Evolutionary conservation across 148 eudicot genomes (phyloP).

Genomic region (Dysphania ambrosioides): DNA sequence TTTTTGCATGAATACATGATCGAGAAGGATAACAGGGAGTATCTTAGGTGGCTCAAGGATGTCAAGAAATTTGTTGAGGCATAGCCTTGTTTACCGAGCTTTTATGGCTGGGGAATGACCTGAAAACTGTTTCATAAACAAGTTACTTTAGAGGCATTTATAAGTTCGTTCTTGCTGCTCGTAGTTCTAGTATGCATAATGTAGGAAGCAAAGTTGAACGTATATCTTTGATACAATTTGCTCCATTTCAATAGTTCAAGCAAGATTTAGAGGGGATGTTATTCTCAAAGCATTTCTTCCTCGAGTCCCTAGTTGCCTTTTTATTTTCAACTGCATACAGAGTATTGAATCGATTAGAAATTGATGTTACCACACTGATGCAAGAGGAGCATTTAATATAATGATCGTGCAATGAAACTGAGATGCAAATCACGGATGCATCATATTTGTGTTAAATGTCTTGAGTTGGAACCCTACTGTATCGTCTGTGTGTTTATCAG

Average conservation of each 20-base stretch:
- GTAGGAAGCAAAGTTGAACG: constrained; percentile 12
- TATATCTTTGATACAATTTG: background rate
- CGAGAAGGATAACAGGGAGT: constrained; percentile 58
- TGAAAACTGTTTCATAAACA: background rate
- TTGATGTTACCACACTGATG: too few species aligned
- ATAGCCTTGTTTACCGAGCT: constrained; percentile 6
- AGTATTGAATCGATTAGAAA: too few species aligned
- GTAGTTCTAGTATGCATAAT: background rate
- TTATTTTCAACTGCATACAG: background rate
- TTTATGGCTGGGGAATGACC: constrained; percentile 2
- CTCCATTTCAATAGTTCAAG: background rate
- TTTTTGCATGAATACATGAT: constrained; percentile 65
- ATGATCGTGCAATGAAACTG: background rate
- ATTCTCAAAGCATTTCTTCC: background rate
- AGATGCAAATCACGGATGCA: too few species aligned
- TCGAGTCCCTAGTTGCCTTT: background rate
- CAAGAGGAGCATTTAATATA: background rate
- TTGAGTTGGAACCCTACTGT: too few species aligned
- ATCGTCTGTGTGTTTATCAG: background rate
- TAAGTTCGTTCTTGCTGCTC: background rate
- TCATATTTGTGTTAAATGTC: too few species aligned
- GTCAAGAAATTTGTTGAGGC: constrained; percentile 53
- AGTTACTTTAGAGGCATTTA: background rate
- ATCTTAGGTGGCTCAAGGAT: constrained; percentile 53
- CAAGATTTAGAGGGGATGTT: too few species aligned